These are phyloP conservation scores for Diaporthe velutina DNA, from an alignment of 2,329 filamentous ascomycete species.

Conservation along the genomic window DNA sequence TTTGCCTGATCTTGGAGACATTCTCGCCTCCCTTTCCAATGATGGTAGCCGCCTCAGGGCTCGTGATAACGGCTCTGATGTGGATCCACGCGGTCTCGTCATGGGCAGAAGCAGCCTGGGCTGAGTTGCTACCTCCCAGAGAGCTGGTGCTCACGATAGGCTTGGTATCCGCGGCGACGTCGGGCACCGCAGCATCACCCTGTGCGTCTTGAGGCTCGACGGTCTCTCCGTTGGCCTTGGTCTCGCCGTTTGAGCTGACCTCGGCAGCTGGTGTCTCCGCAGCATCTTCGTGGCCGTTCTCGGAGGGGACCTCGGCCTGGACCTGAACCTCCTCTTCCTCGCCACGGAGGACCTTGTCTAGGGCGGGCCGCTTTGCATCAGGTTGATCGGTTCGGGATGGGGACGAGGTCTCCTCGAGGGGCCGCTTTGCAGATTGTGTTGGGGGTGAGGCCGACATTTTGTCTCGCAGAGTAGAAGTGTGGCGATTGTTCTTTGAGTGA, in stretches of 20 bases:
- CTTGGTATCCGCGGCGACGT: conserved; percentile 68
- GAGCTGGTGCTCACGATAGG: conserved; percentile 53
- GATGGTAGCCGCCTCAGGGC: conserved; percentile 95
- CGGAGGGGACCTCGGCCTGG: conserved; percentile 55
- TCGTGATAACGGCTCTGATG: conserved; percentile 96
- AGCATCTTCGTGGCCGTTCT: conserved; percentile 49
- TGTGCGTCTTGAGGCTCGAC: conserved; percentile 68
- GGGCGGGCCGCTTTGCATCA: conserved; percentile 94
- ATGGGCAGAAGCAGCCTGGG: conserved; percentile 68
- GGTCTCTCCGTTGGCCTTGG: conserved; percentile 65
- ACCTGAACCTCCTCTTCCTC: conserved; percentile 72
- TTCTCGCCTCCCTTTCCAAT: conserved; percentile 99
- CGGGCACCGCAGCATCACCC: conserved; percentile 77
- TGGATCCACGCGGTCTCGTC: conserved; percentile 98
- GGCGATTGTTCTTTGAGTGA: conserved; percentile 57
- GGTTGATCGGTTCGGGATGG: conserved; percentile 94
- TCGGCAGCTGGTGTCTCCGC: conserved; percentile 51
- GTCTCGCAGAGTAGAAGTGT: conserved; percentile 51
- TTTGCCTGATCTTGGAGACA: conserved; percentile 93
- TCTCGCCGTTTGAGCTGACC: conserved; percentile 62
- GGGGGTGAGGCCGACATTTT: conserved; percentile 81
- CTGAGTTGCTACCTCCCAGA: conserved; percentile 51
- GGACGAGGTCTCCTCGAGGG: conserved; percentile 96
- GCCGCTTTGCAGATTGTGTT: conserved; percentile 86
- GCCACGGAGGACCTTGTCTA: conserved; percentile 89